Base-by-base conservation (phyloP, 176 grass and related monocot genomes). In the Tillandsia fasciculata region DNA sequence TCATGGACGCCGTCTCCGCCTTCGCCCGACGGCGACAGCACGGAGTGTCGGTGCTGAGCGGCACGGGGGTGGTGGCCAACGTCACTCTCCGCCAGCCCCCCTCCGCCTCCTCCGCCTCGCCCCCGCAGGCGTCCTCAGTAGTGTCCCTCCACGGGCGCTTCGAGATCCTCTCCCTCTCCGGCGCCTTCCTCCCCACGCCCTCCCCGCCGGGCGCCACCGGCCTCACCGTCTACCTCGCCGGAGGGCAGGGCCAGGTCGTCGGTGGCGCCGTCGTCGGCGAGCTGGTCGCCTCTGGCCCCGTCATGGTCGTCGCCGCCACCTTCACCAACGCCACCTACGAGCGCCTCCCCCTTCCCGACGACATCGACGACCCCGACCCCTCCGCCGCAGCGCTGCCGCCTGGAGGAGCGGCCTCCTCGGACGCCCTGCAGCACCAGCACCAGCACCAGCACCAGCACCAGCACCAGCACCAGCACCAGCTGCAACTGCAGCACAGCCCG, bases 261-360 rank as follows among this genome's bases (percentile, higher is more conserved):
- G 88, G 92, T 0, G 92, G 92, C 12, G 87, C 81, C 72, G 88
- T 96, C 18, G 81, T 92, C 65, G 92, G 92, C 5, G 88, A 92
- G 70, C 81, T 96, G 51, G 48, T 92, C 15, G 92, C 92, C 0
- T 85, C 86, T 2, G 92, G 92, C 0, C 88, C 92, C 11, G 92
- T 96, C 73, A 96, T 96, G 92, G 81, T 96, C 54, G 89, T 96
- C 71, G 92, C 92, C 0, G 88, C 92, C 15, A 89, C 92, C 65
- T 96, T 92, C 81, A 80, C 86, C 3, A 96, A 92, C 76, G 92
- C 92, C 24, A 89, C 83, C 6, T 96, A 87, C 64, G 92, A 96
- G 81, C 84, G 86, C 78, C 61, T 96, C 67, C 92, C 92, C 9
- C 81, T 96, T 11, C 70, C 78, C 29, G 80, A 96, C 71, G 92